Evolutionary conservation across 306 rosid species (phyloP).

Genomic region (Pyrus bretschneideri): DNA sequence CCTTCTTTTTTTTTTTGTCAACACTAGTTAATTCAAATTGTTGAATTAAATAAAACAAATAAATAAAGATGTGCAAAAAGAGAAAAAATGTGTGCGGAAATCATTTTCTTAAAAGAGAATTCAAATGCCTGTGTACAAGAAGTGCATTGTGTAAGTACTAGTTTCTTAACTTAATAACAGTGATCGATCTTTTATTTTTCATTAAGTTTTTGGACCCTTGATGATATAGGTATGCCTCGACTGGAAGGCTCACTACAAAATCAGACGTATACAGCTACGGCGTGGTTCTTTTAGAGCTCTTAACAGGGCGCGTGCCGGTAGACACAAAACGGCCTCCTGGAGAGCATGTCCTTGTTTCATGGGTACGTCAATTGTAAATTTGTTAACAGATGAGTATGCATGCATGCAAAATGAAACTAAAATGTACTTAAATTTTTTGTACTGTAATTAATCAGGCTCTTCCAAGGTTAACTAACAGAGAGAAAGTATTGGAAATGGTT

Average conservation of each 20-base stretch:
- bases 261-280: slow-evolving; percentile 94
- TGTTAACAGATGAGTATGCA: neutral
- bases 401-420: neutral
- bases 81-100: too few species aligned
- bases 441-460: slow-evolving; percentile 58
- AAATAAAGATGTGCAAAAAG: too few species aligned
- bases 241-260: slow-evolving; percentile 85
- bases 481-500: slow-evolving; percentile 74
- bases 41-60: too few species aligned
- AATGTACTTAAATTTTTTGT: neutral
- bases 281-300: slow-evolving; percentile 82
- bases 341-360: slow-evolving; percentile 89
- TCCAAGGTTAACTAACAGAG: slow-evolving; percentile 85
- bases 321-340: slow-evolving; percentile 75
- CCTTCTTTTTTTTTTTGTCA: too few species aligned
- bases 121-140: neutral
- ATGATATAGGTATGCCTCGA: slow-evolving; percentile 69
- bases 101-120: too few species aligned
- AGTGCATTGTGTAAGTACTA: neutral
- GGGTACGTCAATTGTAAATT: slow-evolving; percentile 48
- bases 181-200: neutral
- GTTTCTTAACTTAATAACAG: neutral
- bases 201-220: slow-evolving; percentile 9
- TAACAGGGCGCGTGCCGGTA: slow-evolving; percentile 88
- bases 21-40: too few species aligned